Conservation (phyloP, 768 basidiomycete species). For the Pholiota conissans region DNA sequence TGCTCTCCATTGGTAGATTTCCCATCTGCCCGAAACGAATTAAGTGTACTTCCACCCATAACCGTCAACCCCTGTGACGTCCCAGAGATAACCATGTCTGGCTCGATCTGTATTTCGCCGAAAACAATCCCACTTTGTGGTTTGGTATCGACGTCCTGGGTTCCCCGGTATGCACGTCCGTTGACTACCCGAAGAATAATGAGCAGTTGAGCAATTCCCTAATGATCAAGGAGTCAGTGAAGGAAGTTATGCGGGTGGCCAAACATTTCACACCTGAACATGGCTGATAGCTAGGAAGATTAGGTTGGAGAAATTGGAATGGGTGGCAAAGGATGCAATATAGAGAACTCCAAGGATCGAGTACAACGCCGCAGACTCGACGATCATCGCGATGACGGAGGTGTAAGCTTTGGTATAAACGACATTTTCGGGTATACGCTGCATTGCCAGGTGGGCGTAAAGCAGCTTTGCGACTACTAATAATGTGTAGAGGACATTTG, state of each 20-base stretch:
- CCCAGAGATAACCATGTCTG: not conserved
- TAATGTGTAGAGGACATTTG: not conserved
- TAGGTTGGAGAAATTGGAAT: not conserved
- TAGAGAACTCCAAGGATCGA: not conserved
- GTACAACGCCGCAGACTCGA: not conserved
- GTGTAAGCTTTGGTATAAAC: not conserved
- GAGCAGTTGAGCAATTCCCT: not conserved
- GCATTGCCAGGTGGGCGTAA: not conserved
- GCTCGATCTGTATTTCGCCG: not conserved
- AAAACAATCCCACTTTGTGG: not conserved
- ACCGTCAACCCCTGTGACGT: not conserved
- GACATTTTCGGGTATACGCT: not conserved
- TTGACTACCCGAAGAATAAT: not conserved
- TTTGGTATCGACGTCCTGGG: not conserved
- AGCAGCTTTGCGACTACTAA: not conserved
- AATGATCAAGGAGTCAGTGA: not conserved
- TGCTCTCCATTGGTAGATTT: not conserved
- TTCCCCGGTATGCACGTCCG: not conserved
- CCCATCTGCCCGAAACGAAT: not conserved
- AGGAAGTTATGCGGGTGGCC: too few species aligned
- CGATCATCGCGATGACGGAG: not conserved
- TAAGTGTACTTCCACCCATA: not conserved
- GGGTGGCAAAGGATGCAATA: not conserved
- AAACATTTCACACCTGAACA: not conserved
- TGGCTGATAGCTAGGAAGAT: not conserved